Percentiles rank a stretch among this genome's conserved stretches.
phyloP scores from a whole-genome alignment of 1,284 basidiomycete species.

The Ustilago crameri region DNA sequence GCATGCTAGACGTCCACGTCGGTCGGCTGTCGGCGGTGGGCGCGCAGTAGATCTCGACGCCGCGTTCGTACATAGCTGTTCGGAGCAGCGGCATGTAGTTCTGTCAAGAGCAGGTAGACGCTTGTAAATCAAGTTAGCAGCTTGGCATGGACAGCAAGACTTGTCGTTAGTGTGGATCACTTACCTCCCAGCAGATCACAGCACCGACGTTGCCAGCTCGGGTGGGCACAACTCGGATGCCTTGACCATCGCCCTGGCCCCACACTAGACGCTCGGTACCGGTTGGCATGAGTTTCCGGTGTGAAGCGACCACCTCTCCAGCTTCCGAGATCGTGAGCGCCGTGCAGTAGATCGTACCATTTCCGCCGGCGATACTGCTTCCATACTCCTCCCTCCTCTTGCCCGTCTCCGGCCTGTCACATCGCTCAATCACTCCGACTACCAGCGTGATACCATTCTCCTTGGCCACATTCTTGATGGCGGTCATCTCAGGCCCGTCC shows the following conservation, averaged over 20 bases:
- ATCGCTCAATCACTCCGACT: constrained; percentile 77
- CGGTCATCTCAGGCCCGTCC: constrained; percentile 40
- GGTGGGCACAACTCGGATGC: constrained; percentile 66
- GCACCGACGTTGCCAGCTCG: constrained; percentile 34
- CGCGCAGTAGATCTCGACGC: constrained; percentile 77
- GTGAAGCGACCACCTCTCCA: constrained; percentile 75
- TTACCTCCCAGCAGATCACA: constrained; percentile 47
- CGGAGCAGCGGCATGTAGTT: constrained; percentile 79
- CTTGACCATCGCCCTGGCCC: constrained; percentile 72
- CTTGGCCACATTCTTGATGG: constrained; percentile 29
- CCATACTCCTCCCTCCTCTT: constrained; percentile 35
- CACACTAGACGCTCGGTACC: constrained; percentile 78
- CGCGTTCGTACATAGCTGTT: constrained; percentile 74
- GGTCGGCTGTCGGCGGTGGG: constrained; percentile 78
- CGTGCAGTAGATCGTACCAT: constrained; percentile 78
- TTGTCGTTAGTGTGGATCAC: constrained; percentile 1
- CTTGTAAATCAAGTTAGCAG: background rate
- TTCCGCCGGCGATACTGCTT: constrained; percentile 66
- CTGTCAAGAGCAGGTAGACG: constrained; percentile 68
- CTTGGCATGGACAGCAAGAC: background rate
- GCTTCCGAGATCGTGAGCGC: constrained; percentile 75
- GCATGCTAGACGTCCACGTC: constrained; percentile 76
- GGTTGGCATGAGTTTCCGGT: constrained; percentile 80
- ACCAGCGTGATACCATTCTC: constrained; percentile 70
- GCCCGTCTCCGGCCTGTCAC: constrained; percentile 36